Base-by-base conservation (phyloP, 2,329 filamentous ascomycete genomes). In the Paecilomyces variotii region DNA sequence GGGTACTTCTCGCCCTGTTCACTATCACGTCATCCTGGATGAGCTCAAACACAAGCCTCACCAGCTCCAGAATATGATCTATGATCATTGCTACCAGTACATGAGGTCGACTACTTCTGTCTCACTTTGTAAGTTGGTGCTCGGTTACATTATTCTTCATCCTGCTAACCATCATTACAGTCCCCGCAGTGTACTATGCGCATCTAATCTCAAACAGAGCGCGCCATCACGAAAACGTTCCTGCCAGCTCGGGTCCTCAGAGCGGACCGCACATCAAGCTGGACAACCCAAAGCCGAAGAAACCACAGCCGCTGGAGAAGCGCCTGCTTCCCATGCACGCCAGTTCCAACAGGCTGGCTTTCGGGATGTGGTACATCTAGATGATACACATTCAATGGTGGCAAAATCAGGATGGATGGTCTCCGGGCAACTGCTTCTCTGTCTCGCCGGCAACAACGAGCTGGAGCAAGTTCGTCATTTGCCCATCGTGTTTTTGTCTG, bases 71-170 rank as follows among this genome's bases (percentile, higher is more conserved):
- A 87, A 87, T 58, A 88, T 97, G 83, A 88, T 97, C 25, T 97
- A 97, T 67, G 88, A 96, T 64, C 91, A 97, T 62, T 96, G 88
- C 52, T 99, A 96, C 74, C 91, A 96, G 58, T 99, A 96, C 69
- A 87, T 88, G 57, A 86, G 94, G 14, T 94, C 92, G 0, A 97
- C 92, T 0, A 97, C 93, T 0, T 91, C 94, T 0, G 92, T 99
- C 0, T 97, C 92, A 0, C 75, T 94, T 0, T 89, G 74, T 74
- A 69, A 65, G 72, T 65, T 5, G 32, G 58, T 26, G 11, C n/a
- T 49, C 28, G 4, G 19, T 10, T 56, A 56, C 27, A 27, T 6
- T 51, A n/a, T 26, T 39, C 9, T 30, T 35, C 11, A 28, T 56
- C 25, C 49, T 53, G 35, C 56, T 61, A 55, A 62, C 51, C 52